These are phyloP conservation scores for Wickerhamiella domercqiae DNA, from an alignment of 805 yeast species.

Conservation along the genomic window DNA sequence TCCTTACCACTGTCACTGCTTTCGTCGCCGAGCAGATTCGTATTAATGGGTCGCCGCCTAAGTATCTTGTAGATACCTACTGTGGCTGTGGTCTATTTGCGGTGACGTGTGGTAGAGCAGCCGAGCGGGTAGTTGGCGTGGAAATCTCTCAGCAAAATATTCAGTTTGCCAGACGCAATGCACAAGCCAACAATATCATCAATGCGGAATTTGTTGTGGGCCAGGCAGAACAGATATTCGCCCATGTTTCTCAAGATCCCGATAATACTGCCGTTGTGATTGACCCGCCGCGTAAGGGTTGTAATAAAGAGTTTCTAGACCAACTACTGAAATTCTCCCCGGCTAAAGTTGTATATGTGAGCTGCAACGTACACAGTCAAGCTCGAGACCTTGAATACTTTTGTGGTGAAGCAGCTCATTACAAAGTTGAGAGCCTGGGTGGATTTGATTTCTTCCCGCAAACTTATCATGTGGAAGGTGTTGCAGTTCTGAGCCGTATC, in stretches of 20 bases:
- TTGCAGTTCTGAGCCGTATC: conserved; percentile 41
- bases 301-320: conserved; percentile 73
- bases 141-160: conserved; percentile 88
- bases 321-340: conserved; percentile 78
- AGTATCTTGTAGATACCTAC: conserved; percentile 80
- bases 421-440: conserved; percentile 63
- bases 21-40: conserved; percentile 64
- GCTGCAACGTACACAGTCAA: conserved; percentile 96
- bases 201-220: conserved; percentile 82
- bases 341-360: conserved; percentile 77
- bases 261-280: conserved; percentile 73
- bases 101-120: conserved; percentile 66
- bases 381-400: conserved; percentile 87
- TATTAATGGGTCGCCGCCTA: conserved; percentile 30
- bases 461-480: conserved; percentile 83
- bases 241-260: conserved; percentile 44
- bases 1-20: conserved; percentile 64
- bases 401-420: conserved; percentile 35
- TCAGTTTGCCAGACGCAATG: conserved; percentile 71
- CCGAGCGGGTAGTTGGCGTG: conserved; percentile 80
- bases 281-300: conserved; percentile 96
- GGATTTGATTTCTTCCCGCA: conserved; percentile 97
- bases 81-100: conserved; percentile 94
- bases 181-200: conserved; percentile 52
- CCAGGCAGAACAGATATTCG: conserved; percentile 81